Percentiles rank a stretch among this genome's conserved stretches.
phyloP scores from a whole-genome alignment of 2,329 filamentous ascomycete genomes.

The Atkinsonella texensis region DNA sequence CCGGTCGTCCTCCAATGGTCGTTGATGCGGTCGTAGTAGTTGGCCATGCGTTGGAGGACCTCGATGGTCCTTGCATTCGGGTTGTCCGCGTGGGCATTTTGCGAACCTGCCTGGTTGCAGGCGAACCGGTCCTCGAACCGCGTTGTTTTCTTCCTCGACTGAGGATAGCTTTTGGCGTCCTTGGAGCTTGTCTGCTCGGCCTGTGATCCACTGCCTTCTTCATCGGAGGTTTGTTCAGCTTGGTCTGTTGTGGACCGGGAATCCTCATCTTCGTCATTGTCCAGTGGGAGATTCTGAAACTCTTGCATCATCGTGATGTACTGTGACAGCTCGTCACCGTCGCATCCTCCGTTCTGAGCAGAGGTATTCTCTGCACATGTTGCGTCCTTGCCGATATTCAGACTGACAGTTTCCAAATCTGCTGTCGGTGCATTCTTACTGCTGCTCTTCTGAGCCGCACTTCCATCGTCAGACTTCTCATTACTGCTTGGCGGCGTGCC shows the following conservation, averaged over 20 bases:
- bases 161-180: not conserved
- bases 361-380: not conserved
- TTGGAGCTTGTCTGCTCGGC: not conserved
- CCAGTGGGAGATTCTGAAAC: conserved; percentile 45
- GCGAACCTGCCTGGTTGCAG: conserved; percentile 41
- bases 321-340: conserved; percentile 46
- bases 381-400: conserved; percentile 11
- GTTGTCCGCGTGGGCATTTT: conserved; percentile 34
- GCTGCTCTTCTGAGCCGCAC: conserved; percentile 7
- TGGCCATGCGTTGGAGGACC: conserved; percentile 64
- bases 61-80: conserved; percentile 69
- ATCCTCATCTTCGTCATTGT: conserved; percentile 37
- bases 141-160: conserved; percentile 15
- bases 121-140: conserved; percentile 37
- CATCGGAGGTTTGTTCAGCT: conserved; percentile 4
- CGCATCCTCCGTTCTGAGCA: not conserved
- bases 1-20: conserved; percentile 67
- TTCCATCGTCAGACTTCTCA: conserved; percentile 19
- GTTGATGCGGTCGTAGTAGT: conserved; percentile 61
- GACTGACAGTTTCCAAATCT: conserved; percentile 16
- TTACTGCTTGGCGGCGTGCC: conserved; percentile 23
- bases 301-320: conserved; percentile 52
- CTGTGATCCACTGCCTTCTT: not conserved
- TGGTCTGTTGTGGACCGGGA: not conserved
- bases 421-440: conserved; percentile 7